A percentile compares a stretch with the other conserved stretches of the same genome.
These are phyloP conservation scores for Cavenderia fasciculata DNA, from an alignment of 78 protist species.

Conservation along the genomic window DNA sequence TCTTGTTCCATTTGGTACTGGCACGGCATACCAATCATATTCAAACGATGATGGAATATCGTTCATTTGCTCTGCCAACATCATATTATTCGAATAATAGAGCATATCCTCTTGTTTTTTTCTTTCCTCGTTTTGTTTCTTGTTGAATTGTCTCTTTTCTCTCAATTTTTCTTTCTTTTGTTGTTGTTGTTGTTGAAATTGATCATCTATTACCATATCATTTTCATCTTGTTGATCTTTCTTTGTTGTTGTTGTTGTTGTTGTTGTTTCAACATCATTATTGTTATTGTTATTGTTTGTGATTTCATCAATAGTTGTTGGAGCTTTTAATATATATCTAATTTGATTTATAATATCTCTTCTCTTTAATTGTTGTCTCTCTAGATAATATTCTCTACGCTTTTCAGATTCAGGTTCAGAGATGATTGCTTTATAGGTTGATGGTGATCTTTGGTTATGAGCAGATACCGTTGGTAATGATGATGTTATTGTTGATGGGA, in stretches of 20 bases:
- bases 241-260: not conserved
- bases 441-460: no score
- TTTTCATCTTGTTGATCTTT: not conserved
- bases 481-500: no score
- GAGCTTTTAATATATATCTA: not conserved
- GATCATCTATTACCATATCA: not conserved
- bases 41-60: slow-evolving; percentile 28
- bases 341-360: slow-evolving; percentile 43
- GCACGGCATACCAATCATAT: slow-evolving; percentile 43
- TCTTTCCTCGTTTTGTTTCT: not conserved
- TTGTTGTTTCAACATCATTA: not conserved
- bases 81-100: slow-evolving; percentile 49
- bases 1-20: slow-evolving; percentile 37
- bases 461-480: no score
- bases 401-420: slow-evolving; percentile 16
- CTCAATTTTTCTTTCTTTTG: slow-evolving; percentile 1
- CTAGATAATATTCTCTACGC: slow-evolving; percentile 36
- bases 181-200: not conserved
- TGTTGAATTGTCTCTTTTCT: not conserved
- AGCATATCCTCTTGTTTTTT: not conserved
- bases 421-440: not conserved
- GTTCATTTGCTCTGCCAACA: slow-evolving; percentile 60
- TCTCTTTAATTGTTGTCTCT: slow-evolving; percentile 51
- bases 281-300: not conserved
- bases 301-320: not conserved